Evolutionary conservation across 1,139 yeast species (phyloP), one percentile per base, ranked within the genome.

Genomic region (Schwanniomyces etchellsii): DNA sequence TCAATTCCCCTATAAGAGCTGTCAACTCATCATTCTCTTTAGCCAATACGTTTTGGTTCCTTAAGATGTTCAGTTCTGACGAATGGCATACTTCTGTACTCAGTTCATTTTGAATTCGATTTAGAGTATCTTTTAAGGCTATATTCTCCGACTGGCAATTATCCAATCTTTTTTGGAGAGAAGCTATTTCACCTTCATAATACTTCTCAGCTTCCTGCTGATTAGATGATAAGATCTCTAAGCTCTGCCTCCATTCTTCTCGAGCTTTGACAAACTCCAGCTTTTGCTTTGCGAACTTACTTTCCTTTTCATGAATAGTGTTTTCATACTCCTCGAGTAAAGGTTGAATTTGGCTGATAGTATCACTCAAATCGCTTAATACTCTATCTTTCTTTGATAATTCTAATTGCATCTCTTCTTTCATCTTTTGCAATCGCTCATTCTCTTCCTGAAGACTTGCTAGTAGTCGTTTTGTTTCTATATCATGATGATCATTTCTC

Each of bases 221-320:
- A 5, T 67, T 58, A 23, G 51, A 48, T 14, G 61, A 74, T 50
- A 77, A 60, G 24, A 74, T 56, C 37, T 73, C 79, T 33, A 77
- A 64, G 22, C 76, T 76, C 29, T 66, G 72, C 31, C 79, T 51
- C 60, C 81, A 62, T 42, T 77, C 81, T 32, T 69, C 71, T 25
- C 81, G 55, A 27, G 79, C 81, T 12, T 52, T 48, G 29, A 74
- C 79, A 31, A 71, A 68, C 20, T 59, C 66, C n/a, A 48, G 49
- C 42, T 64, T 64, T 35, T 64, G 74, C 35, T 60, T 66, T 11
- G 45, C 40, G 31, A 74, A 50, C 38, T 64, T 65, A 29, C 56
- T 55, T 27, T 74, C 80, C 38, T 64, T 70, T 14, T 64, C 65
- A 1, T 47, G 45, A 26, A 70, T 37, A 29, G 61, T 64, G 5